Percentiles rank a stretch among this genome's conserved stretches.
These are phyloP conservation scores for Neonectria magnoliae DNA, from an alignment of 2,329 filamentous ascomycete genomes.

Conservation along the genomic window DNA sequence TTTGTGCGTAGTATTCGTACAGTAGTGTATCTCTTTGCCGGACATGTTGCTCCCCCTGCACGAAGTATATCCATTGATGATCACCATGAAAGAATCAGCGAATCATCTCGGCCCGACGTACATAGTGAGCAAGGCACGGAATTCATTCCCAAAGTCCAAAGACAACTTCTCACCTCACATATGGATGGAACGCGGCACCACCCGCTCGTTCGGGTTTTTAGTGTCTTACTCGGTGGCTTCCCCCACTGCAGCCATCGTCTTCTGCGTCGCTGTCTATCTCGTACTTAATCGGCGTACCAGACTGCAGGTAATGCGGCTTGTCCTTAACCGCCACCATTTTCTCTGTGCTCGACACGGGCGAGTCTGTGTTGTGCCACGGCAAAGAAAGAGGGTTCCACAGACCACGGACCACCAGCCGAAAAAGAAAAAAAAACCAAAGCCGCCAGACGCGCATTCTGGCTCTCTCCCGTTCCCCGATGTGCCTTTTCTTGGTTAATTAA, in stretches of 20 bases:
- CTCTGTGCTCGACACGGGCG: neutral
- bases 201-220: conserved; percentile 17
- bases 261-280: neutral
- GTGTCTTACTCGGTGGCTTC: conserved; percentile 8
- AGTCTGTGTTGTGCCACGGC: neutral
- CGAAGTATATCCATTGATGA: neutral
- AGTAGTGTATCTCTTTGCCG: neutral
- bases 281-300: neutral
- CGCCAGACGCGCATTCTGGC: neutral
- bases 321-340: neutral
- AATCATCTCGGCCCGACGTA: neutral
- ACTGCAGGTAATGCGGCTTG: neutral
- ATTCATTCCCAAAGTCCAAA: neutral
- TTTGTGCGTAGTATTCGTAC: neutral
- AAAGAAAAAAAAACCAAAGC: neutral
- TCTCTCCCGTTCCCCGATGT: neutral
- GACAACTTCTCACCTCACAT: conserved; percentile 13
- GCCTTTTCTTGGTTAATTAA: neutral
- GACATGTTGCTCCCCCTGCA: neutral
- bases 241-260: neutral
- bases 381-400: neutral
- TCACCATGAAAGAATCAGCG: neutral
- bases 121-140: neutral
- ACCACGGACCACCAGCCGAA: neutral
- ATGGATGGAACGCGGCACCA: conserved; percentile 15